phyloP scores from a whole-genome alignment of 1,139 yeast species.

The Scheffersomyces illinoinensis region DNA sequence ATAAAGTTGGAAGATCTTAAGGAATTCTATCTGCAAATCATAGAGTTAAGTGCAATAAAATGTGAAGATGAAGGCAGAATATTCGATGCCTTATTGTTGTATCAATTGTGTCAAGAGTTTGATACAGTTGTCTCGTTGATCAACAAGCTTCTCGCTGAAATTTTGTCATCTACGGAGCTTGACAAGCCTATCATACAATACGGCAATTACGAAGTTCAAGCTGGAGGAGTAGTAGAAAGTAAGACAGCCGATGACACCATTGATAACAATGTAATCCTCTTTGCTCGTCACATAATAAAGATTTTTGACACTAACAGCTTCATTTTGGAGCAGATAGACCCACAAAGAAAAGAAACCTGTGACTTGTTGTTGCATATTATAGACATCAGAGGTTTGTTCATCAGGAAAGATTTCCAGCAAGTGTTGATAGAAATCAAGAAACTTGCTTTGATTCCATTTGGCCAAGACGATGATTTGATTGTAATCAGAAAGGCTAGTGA shows the following conservation, averaged over 20 bases:
- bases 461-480: conserved; percentile 38
- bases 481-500: conserved; percentile 44
- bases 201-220: conserved; percentile 35
- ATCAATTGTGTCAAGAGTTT: conserved; percentile 86
- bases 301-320: conserved; percentile 54
- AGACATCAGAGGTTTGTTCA: conserved; percentile 63
- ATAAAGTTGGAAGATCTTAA: conserved; percentile 60
- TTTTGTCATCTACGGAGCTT: conserved; percentile 71
- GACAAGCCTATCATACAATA: conserved; percentile 55
- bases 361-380: conserved; percentile 65
- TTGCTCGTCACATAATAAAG: conserved; percentile 58
- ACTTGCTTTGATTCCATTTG: conserved; percentile 67
- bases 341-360: conserved; percentile 61
- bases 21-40: conserved; percentile 53
- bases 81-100: conserved; percentile 81
- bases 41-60: conserved; percentile 80
- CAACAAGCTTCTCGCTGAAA: conserved; percentile 78
- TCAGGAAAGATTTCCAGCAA: conserved; percentile 59
- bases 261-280: conserved; percentile 51
- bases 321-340: conserved; percentile 45
- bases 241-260: conserved; percentile 25
- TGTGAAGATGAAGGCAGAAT: conserved; percentile 93
- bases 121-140: conserved; percentile 79
- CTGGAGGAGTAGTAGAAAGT: conserved; percentile 18
- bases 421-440: conserved; percentile 58